Evolutionary conservation across 2,329 filamentous ascomycete genomes (phyloP), one percentile per base, ranked within the genome.

Genomic region (Colletotrichum lupini): DNA sequence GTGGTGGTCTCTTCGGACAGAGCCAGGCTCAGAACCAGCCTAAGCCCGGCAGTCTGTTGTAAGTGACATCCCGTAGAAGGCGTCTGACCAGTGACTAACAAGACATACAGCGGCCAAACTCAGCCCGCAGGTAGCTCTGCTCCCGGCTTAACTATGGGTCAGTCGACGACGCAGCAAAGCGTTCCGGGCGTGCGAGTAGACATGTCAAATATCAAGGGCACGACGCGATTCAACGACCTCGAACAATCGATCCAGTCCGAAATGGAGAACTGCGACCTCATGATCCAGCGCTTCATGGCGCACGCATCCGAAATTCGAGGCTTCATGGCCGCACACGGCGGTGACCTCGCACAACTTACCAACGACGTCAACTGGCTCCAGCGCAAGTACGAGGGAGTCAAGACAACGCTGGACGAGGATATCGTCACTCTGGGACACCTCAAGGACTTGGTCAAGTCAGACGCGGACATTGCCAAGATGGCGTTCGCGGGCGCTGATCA

Each of bases 181-280:
- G 87, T 92, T 19, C 91, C 92, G 0, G 94, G 93, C 22, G 93
- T 95, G 22, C 92, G 93, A 78, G 93, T 97, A 78, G 94, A 97
- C 82, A 84, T 94, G 65, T 90, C 90, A 77, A 94, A 94, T 79
- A 87, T 98, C 73, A 91, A 95, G 65, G 93, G 93, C 19, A 97
- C 95, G 0, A 98, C 95, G 4, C 94, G 97, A 74, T 98, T 97
- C 85, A 94, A 95, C 80, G 96, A 98, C 82, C 92, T 98, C 32
- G 91, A 94, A 73, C 93, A 96, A 76, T 91, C 94, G 35, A 86
- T 98, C 19, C 95, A 97, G 79, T 90, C 91, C 75, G 86, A 94
- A 76, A 93, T 99, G 74, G 91, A 94, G 75, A 84, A 87, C 11
- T 91, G 97, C 75, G 96, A 99, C 82, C 89, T 90, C 71, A 91